phyloP scores from a whole-genome alignment of 768 basidiomycete genomes.

The Brasilioporus rufonigricans region DNA sequence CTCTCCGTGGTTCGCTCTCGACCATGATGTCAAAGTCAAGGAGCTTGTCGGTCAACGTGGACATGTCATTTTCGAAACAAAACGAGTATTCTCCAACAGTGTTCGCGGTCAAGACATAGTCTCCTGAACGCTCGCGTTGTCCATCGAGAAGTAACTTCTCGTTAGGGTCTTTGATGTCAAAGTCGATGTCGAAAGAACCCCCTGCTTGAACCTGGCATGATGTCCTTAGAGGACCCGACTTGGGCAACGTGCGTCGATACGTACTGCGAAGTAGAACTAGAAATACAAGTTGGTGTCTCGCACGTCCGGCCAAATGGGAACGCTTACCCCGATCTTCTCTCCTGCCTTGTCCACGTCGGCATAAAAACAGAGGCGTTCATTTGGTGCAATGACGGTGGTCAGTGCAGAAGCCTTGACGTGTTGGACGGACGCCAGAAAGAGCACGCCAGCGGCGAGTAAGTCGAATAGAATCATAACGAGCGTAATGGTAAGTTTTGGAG shows the following conservation, averaged over 20 bases:
- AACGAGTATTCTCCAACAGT: constrained; percentile 88
- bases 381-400: constrained; percentile 75
- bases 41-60: constrained; percentile 89
- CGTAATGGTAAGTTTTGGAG: background rate
- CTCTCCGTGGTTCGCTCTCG: constrained; percentile 91
- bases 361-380: constrained; percentile 89
- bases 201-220: constrained; percentile 86
- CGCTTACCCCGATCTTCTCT: constrained; percentile 86
- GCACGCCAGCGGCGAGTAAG: constrained; percentile 17
- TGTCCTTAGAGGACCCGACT: background rate
- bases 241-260: constrained; percentile 25
- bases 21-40: constrained; percentile 98
- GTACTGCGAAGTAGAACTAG: constrained; percentile 95
- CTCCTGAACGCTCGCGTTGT: constrained; percentile 86
- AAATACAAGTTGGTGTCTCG: constrained; percentile 11
- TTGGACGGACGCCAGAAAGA: constrained; percentile 33
- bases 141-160: constrained; percentile 88
- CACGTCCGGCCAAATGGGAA: constrained; percentile 13
- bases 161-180: constrained; percentile 87
- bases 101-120: constrained; percentile 96
- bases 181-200: constrained; percentile 95
- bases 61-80: constrained; percentile 99
- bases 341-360: constrained; percentile 95
- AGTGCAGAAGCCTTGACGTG: constrained; percentile 59
- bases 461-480: constrained; percentile 22